Percentiles rank a stretch among this genome's conserved stretches.
phyloP scores from a whole-genome alignment of 805 yeast genomes.

The Candida palmyrensis region DNA sequence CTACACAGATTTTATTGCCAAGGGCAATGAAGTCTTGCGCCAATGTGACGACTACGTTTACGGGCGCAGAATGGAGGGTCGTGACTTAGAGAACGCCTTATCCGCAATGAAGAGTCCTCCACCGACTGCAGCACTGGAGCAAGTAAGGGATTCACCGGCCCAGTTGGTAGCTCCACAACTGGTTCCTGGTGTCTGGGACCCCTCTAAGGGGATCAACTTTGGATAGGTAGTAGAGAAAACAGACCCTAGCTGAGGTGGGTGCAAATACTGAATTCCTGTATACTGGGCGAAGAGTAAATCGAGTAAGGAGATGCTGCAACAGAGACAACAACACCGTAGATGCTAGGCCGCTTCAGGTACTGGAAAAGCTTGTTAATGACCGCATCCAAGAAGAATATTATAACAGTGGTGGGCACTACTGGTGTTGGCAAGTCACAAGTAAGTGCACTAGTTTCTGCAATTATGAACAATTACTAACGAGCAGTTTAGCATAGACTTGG shows the following conservation, averaged over 20 bases:
- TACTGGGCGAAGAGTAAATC: too few relatives aligned
- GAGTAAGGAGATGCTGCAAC: too few relatives aligned
- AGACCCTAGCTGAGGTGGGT: too few relatives aligned
- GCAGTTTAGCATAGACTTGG: conserved; percentile 69
- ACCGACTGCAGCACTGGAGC: background rate
- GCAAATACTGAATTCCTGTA: too few relatives aligned
- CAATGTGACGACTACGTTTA: conserved; percentile 51
- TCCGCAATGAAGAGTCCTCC: background rate
- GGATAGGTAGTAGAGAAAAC: conserved; percentile 2
- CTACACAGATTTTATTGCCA: conserved; percentile 55
- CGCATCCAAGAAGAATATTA: conserved; percentile 33
- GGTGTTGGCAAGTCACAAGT: conserved; percentile 94
- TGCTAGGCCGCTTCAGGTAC: conserved; percentile 12
- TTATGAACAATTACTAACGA: conserved; percentile 1
- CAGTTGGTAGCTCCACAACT: background rate
- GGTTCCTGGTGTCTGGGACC: conserved; percentile 10
- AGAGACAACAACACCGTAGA: too few relatives aligned
- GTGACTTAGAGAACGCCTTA: conserved; percentile 38
- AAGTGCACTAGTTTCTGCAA: too few relatives aligned
- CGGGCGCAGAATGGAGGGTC: conserved; percentile 47
- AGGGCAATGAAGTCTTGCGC: conserved; percentile 38
- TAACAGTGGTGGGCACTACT: conserved; percentile 84
- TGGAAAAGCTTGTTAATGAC: conserved; percentile 24
- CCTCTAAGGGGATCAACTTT: conserved; percentile 13
- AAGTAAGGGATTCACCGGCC: background rate